Base-by-base conservation (phyloP, 2,329 filamentous ascomycete species). In the Pseudogymnoascus destructans region DNA sequence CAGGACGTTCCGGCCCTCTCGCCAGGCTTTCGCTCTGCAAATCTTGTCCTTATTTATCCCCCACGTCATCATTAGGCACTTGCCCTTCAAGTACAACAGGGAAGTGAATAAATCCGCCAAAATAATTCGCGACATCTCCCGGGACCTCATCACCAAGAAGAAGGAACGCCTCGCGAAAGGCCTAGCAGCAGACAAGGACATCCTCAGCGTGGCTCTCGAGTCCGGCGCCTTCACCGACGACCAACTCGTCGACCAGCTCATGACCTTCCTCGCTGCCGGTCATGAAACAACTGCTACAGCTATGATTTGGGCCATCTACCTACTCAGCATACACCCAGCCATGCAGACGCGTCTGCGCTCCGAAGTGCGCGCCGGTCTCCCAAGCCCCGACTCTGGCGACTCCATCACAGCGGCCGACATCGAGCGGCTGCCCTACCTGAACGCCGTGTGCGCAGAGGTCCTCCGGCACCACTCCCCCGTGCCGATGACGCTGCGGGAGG, bases 221-320 rank as follows among this genome's bases (percentile, higher is more conserved):
- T 89, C 83, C 36, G 87, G 86, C 52, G 81, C 77, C 5, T 93
- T 95, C 71, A 79, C 73, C 10, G 87, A 93, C 62, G 86, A 89
- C 55, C 82, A 89, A 61, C 79, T 95, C n/a, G 80, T 89, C 33
- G 86, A 93, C 69, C 89, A 95, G 71, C 79, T 93, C 68, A 93
- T 95, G 87, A 95, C 88, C 0, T 93, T 95, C 73, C 79, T 95
- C 4, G 86, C 85, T 0, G 89, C 89, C 0, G 85, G 85, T 19
- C 88, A 92, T 69, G 87, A 92, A 72, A 92, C 88, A 0, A 91
- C 87, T 0, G 82, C 88, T 0, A 79, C 83, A 0, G 78, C 87
- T 15, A 76, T 93, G 67, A 86, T 84, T n/a, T 92, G 87, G 86
- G 79, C 84, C 2, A 71, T 83, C 6, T 87, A 89, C 67, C 73